Percentiles rank a stretch among this genome's conserved stretches.
Evolutionary conservation across 495 filamentous ascomycete species (phyloP).

Genomic region (Penicillium egyptiacum): DNA sequence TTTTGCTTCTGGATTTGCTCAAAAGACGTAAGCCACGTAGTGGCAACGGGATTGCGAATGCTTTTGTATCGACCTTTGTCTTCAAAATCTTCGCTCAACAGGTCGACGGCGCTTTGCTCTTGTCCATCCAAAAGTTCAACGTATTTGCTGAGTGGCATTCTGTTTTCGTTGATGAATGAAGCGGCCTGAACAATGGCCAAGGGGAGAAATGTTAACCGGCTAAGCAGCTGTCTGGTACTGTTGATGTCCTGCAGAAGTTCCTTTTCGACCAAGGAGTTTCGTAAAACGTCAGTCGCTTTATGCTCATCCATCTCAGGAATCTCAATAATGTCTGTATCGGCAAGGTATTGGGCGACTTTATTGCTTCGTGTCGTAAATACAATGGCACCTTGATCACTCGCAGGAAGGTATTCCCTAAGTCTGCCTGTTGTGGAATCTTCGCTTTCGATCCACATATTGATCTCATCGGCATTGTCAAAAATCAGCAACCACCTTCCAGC

Average conservation of each 20-base stretch:
- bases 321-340: constrained; percentile 19
- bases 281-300: constrained; percentile 18
- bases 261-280: constrained; percentile 30
- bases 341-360: constrained; percentile 27
- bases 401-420: constrained; percentile 27
- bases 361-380: constrained; percentile 42
- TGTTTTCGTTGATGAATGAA: constrained; percentile 46
- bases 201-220: constrained; percentile 35
- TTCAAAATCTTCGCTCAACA: constrained; percentile 53
- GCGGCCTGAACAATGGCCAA: constrained; percentile 47
- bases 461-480: constrained; percentile 44
- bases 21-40: constrained; percentile 58
- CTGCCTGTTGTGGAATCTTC: not conserved
- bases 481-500: constrained; percentile 41
- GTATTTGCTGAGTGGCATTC: constrained; percentile 41
- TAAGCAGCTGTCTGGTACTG: constrained; percentile 22
- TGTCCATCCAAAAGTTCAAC: constrained; percentile 41
- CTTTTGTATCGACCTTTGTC: constrained; percentile 44
- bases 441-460: constrained; percentile 28
- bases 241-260: constrained; percentile 17
- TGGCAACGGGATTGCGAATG: constrained; percentile 51
- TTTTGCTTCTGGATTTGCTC: constrained; percentile 40
- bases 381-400: constrained; percentile 30
- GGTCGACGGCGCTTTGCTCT: constrained; percentile 37
- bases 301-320: constrained; percentile 31